These are phyloP conservation scores for Tulasnella sp. DNA, from an alignment of 768 basidiomycete species.

Conservation along the genomic window DNA sequence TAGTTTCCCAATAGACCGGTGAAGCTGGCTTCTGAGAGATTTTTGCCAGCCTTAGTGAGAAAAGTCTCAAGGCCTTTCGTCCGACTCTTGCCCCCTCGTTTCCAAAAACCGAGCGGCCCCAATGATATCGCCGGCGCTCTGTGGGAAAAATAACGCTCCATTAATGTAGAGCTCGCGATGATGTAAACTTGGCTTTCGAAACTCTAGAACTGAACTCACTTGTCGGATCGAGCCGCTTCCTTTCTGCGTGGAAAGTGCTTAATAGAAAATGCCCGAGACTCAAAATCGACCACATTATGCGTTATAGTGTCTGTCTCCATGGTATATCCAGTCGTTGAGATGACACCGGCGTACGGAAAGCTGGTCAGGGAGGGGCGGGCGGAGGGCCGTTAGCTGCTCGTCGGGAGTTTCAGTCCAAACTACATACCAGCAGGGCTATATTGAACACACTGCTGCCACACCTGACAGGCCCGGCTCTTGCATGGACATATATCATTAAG, in stretches of 20 bases:
- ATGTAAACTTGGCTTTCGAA: too few species aligned
- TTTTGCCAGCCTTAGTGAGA: neutral
- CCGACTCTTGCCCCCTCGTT: neutral
- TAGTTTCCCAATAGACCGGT: neutral
- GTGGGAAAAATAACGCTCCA: neutral
- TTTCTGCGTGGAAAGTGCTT: neutral
- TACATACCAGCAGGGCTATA: neutral
- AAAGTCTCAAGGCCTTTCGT: neutral
- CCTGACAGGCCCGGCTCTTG: neutral
- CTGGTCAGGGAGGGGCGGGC: neutral
- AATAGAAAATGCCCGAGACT: neutral
- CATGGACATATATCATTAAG: neutral
- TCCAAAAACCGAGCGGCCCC: neutral
- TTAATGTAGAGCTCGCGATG: too few species aligned
- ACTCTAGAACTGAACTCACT: neutral
- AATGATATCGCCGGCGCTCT: neutral
- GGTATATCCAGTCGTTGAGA: neutral
- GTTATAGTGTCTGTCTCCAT: neutral
- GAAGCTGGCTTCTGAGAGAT: neutral
- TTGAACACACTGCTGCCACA: neutral
- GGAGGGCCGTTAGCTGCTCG: neutral
- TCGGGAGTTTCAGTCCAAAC: neutral
- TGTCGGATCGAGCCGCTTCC: neutral
- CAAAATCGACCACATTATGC: neutral
- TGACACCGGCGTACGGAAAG: neutral